phyloP scores from a whole-genome alignment of 768 basidiomycete genomes.

The Amanita inopinata region DNA sequence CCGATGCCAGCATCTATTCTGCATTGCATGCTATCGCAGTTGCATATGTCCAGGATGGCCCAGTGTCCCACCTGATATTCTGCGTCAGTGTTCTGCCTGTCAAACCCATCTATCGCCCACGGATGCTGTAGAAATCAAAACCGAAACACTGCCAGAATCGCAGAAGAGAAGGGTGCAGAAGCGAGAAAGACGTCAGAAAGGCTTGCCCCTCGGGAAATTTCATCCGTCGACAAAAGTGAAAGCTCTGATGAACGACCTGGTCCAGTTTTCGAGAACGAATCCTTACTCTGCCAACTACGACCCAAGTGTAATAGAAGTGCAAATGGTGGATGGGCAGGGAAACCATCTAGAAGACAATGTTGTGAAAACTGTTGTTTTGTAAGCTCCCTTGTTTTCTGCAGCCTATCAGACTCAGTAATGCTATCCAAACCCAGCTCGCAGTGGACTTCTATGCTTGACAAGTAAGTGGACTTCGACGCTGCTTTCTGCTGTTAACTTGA shows the following conservation, averaged over 20 bases:
- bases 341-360: conserved; percentile 58
- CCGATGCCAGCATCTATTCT: conserved; percentile 91
- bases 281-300: conserved; percentile 86
- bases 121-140: conserved; percentile 79
- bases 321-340: conserved; percentile 70
- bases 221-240: conserved; percentile 85
- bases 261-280: conserved; percentile 75
- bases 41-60: conserved; percentile 81
- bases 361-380: conserved; percentile 95
- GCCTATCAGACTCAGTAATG: conserved; percentile 12
- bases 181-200: conserved; percentile 59
- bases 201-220: conserved; percentile 42
- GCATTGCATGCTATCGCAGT: conserved; percentile 73
- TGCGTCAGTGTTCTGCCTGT: conserved; percentile 69
- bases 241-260: conserved; percentile 69
- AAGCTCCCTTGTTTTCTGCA: conserved; percentile 26
- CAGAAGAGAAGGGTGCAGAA: conserved; percentile 56
- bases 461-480: conserved; percentile 33
- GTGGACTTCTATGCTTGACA: conserved; percentile 92
- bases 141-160: conserved; percentile 40
- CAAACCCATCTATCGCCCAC: conserved; percentile 50
- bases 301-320: conserved; percentile 57
- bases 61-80: conserved; percentile 45
- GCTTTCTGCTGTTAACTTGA: conserved; percentile 1
- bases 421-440: conserved; percentile 52